Evolutionary conservation across 768 basidiomycete genomes (phyloP), one percentile per base, ranked within the genome.

Genomic region (Lactarius sp.): DNA sequence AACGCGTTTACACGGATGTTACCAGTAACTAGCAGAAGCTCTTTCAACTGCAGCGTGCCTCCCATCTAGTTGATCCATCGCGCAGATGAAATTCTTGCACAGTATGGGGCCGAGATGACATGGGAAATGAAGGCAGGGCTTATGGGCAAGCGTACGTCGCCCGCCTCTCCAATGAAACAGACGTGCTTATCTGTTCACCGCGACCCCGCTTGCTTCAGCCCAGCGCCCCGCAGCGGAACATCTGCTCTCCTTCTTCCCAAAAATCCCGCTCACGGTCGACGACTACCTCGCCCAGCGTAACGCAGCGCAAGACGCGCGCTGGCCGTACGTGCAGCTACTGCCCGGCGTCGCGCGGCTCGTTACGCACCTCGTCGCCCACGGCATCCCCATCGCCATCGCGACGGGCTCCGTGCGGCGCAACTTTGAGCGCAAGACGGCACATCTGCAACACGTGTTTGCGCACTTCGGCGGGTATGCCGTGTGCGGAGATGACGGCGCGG

Each of bases 111-210:
- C 65, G 75, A 82, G 66, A 90, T 94, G 87, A 89, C 88, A 3
- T 92, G 90, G 90, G 86, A 90, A 61, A 90, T 93, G 61, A 92
- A 93, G 71, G 85, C 88, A n/a, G 88, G 87, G 0, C 82, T 88
- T 61, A 94, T 93, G 92, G 92, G 92, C 59, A 90, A 88, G 78
- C 83, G 91, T 90, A 53, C 59, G 79, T 73, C 37, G 5, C 36
- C n/a, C 50, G 50, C 22, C 54, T 34, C 27, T 51, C 33, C 49
- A 34, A 31, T 18, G n/a, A 37, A 13, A 50, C 55, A 18, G 42
- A 46, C 31, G 14, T 12, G 0, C 33, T 58, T 13, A 33, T 20
- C 52, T n/a, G 27, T 41, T 12, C 22, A 56, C 12, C 3, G 9
- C 9, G n/a, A 18, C 4, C 18, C 10, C 6, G 33, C 8, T 13